Evolutionary conservation across 2,329 filamentous ascomycete species (phyloP), one percentile per base, ranked within the genome.

Genomic region (Colletotrichum agaves): DNA sequence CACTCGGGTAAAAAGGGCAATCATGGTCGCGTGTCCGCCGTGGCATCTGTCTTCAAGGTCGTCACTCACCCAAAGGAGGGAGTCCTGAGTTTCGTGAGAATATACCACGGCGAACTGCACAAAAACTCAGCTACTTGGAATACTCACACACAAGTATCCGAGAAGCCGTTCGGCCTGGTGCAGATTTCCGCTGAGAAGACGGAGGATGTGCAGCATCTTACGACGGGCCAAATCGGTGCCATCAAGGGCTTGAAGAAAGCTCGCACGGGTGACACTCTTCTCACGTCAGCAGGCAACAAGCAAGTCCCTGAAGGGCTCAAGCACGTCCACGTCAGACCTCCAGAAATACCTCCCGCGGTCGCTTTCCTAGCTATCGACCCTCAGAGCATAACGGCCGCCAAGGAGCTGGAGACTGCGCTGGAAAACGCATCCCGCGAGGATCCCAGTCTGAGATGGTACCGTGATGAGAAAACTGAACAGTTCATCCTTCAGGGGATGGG

Each of bases 401-500:
- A 94, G 73, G 87, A 91, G 66, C 87, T 99, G 5, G 88, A 93
- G 63, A 88, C 91, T 5, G 91, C 91, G 1, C 82, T 99, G 5
- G 87, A 89, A 5, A 88, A 96, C 55, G 86, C 97, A 5, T 87
- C 97, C 0, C 86, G 96, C 72, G 96, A 99, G 81, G 96, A 99
- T 74, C 96, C 96, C 0, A 98, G 94, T 77, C 83, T 99, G 21
- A 89, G 96, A 63, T 92, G 97, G 76, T 92, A 86, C 39, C 84
- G 93, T 33, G 93, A 98, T 73, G 89, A 95, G 69, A 96, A 98
- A 77, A 94, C 93, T 1, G 96, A 96, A 2, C 94, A 97, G 75
- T 98, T 96, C 52, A 91, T 97, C 35, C 85, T 99, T 0, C 94
- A 94, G 60, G 96, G 96, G 4, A 98, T 99, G 96, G 96, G 96